These are phyloP conservation scores for Venturia aucupariae DNA, from an alignment of 2,329 filamentous ascomycete genomes.

Conservation along the genomic window DNA sequence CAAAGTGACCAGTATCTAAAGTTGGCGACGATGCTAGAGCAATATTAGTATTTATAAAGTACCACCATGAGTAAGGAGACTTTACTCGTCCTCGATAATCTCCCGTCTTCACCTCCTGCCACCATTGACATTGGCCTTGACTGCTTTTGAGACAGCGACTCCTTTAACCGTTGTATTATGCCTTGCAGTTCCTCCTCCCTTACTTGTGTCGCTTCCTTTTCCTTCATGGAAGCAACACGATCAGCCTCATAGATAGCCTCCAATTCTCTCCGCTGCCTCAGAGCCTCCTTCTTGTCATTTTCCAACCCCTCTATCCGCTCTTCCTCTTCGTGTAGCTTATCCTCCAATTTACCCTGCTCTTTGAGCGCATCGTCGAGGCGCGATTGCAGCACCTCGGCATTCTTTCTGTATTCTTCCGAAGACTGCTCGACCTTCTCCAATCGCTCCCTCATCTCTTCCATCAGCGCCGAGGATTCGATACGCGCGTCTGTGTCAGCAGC, in stretches of 20 bases:
- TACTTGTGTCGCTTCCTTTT: slow-evolving; percentile 79
- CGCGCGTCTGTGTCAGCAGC: slow-evolving; percentile 53
- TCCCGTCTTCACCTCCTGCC: slow-evolving; percentile 41
- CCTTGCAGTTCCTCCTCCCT: slow-evolving; percentile 84
- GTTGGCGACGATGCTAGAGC: slow-evolving; percentile 45
- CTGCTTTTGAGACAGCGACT: slow-evolving; percentile 71
- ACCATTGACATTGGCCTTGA: slow-evolving; percentile 28
- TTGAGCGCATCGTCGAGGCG: slow-evolving; percentile 74
- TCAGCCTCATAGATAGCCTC: slow-evolving; percentile 90
- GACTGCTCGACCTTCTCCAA: slow-evolving; percentile 69
- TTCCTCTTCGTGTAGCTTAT: slow-evolving; percentile 76
- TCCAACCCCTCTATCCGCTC: slow-evolving; percentile 71
- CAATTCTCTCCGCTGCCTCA: slow-evolving; percentile 79
- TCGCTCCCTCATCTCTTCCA: slow-evolving; percentile 78
- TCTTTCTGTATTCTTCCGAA: slow-evolving; percentile 73
- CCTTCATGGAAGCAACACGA: slow-evolving; percentile 74
- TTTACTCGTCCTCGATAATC: slow-evolving; percentile 44
- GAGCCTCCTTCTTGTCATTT: slow-evolving; percentile 76
- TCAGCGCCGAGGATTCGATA: slow-evolving; percentile 66
- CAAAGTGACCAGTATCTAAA: slow-evolving; percentile 70
- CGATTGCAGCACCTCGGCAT: slow-evolving; percentile 74
- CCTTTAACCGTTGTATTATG: slow-evolving; percentile 86
- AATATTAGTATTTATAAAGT: slow-evolving; percentile 7
- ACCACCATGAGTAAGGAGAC: slow-evolving; percentile 17
- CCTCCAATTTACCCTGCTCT: slow-evolving; percentile 81